Conservation (phyloP, 306 rosid genomes). For the Malus orientalis region DNA sequence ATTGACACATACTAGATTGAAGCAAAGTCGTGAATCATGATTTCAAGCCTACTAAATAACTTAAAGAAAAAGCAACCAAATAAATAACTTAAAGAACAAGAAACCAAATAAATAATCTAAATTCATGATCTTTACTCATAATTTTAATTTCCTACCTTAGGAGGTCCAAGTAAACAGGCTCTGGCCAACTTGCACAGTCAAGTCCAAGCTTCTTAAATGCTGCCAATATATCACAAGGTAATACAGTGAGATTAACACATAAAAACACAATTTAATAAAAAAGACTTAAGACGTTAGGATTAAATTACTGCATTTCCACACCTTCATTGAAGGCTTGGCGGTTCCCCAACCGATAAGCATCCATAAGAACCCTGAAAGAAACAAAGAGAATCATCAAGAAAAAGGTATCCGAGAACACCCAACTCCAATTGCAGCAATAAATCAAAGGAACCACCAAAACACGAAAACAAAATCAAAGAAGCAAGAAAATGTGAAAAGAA, state of each 20-base stretch:
- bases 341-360: slow-evolving; percentile 73
- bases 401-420: neutral
- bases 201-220: slow-evolving; percentile 84
- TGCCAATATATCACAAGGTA: slow-evolving; percentile 14
- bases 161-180: slow-evolving; percentile 84
- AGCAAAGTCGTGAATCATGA: neutral
- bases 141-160: slow-evolving; percentile 35
- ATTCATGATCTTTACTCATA: neutral
- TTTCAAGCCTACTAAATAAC: neutral
- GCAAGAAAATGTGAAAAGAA: neutral
- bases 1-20: neutral
- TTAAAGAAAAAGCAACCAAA: neutral
- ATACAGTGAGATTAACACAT: neutral
- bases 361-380: slow-evolving; percentile 65
- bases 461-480: neutral
- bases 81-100: neutral
- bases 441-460: neutral
- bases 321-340: slow-evolving; percentile 80
- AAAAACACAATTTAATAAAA: neutral
- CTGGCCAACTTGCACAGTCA: slow-evolving; percentile 91
- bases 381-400: neutral
- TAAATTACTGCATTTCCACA: slow-evolving; percentile 8
- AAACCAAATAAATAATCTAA: neutral
- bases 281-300: neutral
- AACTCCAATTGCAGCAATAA: neutral